Conservation (phyloP, 331 rosid genomes). For the Saraca asoca region DNA sequence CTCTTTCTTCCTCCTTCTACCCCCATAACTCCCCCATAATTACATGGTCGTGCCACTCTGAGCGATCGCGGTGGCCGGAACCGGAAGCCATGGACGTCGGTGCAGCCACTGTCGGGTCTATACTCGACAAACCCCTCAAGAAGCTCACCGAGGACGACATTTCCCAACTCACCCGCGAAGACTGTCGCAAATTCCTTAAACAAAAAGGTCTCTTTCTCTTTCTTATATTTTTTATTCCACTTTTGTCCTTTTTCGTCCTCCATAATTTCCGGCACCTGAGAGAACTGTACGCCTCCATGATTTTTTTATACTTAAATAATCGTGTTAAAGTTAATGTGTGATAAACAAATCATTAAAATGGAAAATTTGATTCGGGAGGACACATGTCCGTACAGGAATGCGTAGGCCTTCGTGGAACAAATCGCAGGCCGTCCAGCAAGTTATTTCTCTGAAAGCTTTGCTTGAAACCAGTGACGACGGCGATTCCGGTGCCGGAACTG, state of each 20-base stretch:
- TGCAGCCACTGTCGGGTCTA: conserved; percentile 67
- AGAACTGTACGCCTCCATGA: conserved; percentile 9
- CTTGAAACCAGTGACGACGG: conserved; percentile 81
- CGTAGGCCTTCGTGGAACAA: conserved; percentile 99
- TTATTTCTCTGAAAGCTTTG: conserved; percentile 87
- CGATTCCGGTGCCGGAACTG: conserved; percentile 60
- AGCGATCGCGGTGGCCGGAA: conserved; percentile 37
- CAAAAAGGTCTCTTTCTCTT: conserved; percentile 64
- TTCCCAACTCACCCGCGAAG: conserved; percentile 98
- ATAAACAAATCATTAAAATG: neutral
- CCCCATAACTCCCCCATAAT: conserved; percentile 19
- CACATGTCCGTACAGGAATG: conserved; percentile 99
- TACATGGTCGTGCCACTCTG: conserved; percentile 42
- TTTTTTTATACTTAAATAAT: neutral
- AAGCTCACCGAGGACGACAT: conserved; percentile 98
- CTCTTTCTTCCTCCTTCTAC: neutral
- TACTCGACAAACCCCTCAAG: conserved; percentile 85
- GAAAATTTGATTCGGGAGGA: conserved; percentile 25
- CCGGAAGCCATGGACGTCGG: conserved; percentile 67
- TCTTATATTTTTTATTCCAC: neutral
- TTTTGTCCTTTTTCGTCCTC: conserved; percentile 45
- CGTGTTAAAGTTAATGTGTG: conserved; percentile 10
- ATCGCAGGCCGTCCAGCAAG: conserved; percentile 99
- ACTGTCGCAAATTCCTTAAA: conserved; percentile 92
- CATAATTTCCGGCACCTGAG: conserved; percentile 61